Conservation (phyloP, 805 yeast species). For the Suhomyces vadensis region DNA sequence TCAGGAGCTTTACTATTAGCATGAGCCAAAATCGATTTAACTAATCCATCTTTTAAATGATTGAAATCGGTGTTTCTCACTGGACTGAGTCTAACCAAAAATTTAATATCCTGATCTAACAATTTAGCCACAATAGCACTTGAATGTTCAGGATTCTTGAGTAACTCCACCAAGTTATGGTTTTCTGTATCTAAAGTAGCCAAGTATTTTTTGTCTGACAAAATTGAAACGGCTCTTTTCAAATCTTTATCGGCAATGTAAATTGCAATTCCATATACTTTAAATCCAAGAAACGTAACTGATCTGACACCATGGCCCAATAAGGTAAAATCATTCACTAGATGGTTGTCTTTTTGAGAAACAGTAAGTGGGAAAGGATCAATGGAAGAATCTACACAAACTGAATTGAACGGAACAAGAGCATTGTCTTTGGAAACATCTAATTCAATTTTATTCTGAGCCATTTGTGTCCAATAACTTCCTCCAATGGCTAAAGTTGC, state of each 20-base stretch:
- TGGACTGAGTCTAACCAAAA: constrained; percentile 79
- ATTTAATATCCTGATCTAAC: constrained; percentile 57
- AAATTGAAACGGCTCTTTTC: constrained; percentile 13
- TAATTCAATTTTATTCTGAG: constrained; percentile 2
- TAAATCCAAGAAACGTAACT: constrained; percentile 79
- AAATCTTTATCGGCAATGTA: constrained; percentile 69
- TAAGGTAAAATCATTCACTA: constrained; percentile 47
- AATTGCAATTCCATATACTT: constrained; percentile 84
- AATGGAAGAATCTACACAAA: constrained; percentile 52
- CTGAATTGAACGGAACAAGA: constrained; percentile 21
- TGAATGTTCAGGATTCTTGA: constrained; percentile 55
- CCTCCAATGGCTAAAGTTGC: constrained; percentile 2
- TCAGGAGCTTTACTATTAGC: constrained; percentile 50
- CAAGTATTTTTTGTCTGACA: constrained; percentile 5
- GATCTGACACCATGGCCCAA: constrained; percentile 81
- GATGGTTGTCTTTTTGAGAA: constrained; percentile 10
- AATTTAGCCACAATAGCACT: constrained; percentile 55
- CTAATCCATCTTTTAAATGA: constrained; percentile 86
- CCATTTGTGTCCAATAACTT: background rate
- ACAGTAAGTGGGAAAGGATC: constrained; percentile 46
- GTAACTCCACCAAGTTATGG: constrained; percentile 16
- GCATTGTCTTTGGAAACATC: constrained; percentile 10
- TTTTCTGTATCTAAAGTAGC: constrained; percentile 6
- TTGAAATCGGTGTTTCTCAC: constrained; percentile 87
- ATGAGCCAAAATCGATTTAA: constrained; percentile 73